phyloP scores from a whole-genome alignment of 2,329 filamentous ascomycete species.

The Helminthosporium solani region DNA sequence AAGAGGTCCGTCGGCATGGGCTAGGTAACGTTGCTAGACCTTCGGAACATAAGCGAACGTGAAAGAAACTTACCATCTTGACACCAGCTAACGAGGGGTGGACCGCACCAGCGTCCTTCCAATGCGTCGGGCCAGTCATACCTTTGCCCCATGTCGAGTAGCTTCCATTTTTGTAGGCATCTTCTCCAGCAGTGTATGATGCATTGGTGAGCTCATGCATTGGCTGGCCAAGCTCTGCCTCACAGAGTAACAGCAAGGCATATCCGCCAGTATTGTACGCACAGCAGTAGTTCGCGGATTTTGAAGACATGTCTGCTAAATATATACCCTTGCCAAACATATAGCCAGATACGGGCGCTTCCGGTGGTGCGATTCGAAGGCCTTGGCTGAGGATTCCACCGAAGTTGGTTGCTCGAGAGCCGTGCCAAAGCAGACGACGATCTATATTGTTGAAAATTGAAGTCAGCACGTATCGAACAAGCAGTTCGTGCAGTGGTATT shows the following conservation, averaged over 20 bases:
- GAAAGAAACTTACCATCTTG: slow-evolving; percentile 59
- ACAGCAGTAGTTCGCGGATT: slow-evolving; percentile 77
- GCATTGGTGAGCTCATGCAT: slow-evolving; percentile 63
- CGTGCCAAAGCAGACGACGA: slow-evolving; percentile 82
- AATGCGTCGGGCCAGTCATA: slow-evolving; percentile 60
- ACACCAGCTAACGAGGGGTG: slow-evolving; percentile 66
- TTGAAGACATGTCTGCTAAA: slow-evolving; percentile 76
- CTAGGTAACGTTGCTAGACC: background rate
- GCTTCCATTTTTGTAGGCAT: slow-evolving; percentile 61
- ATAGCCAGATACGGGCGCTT: slow-evolving; percentile 77
- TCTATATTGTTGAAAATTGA: too few species aligned
- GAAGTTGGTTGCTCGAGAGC: slow-evolving; percentile 79
- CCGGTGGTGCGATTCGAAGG: slow-evolving; percentile 82
- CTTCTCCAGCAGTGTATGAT: slow-evolving; percentile 64
- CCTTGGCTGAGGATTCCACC: slow-evolving; percentile 86
- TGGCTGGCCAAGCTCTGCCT: slow-evolving; percentile 77
- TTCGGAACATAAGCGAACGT: background rate
- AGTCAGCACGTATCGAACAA: too few species aligned
- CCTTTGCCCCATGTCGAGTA: slow-evolving; percentile 73
- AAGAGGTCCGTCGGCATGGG: background rate
- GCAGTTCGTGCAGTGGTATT: too few species aligned
- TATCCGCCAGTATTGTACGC: slow-evolving; percentile 63
- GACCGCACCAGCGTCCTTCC: slow-evolving; percentile 73
- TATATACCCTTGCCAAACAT: slow-evolving; percentile 94
- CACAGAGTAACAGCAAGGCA: slow-evolving; percentile 77